Evolutionary conservation across 768 basidiomycete genomes (phyloP), one percentile per base, ranked within the genome.

Genomic region (Lactarius trivialis): DNA sequence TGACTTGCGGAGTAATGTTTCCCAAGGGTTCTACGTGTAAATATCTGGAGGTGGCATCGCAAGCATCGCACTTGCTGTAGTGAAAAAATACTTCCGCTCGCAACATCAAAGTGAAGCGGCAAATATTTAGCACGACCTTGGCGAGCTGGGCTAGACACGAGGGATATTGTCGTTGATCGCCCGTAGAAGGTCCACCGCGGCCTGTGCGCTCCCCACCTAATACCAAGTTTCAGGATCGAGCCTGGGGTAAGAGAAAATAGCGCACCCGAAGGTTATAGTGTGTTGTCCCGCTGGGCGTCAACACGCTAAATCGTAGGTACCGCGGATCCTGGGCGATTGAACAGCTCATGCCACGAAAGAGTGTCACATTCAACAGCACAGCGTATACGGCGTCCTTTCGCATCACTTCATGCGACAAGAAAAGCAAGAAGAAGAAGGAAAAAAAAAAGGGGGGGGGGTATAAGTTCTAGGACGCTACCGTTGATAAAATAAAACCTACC

Each of bases 311-410:
- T 58, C 88, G 78, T 68, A 92, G 70, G 73, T 91, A 92, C 67
- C 89, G 82, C 19, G 88, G 87, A 69, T 92, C 89, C 70, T 88
- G 87, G 19, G 87, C 86, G 60, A 87, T 68, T 61, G 76, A 76
- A 72, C 85, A 88, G 59, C 79, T 79, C 89, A 92, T 92, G 34
- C 90, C 90, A 68, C 77, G 76, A 78, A 91, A 92, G 56, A 92
- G 76, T 52, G 85, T 82, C 54, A 85, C 82, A 68, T 92, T 92
- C 49, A 92, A 76, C 60, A 92, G 70, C 56, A 91, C 72, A 2
- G 87, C 79, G 70, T 84, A 86, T 21, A 91, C 89, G 0, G 89
- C 90, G 68, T 92, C 90, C 71, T 91, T 91, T 64, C 90, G 82
- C 89, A 92, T 91, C 21, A 92, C 90, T 91, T 67, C 61, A 54